These are phyloP conservation scores for Sarocladium strictum DNA, from an alignment of 2,329 filamentous ascomycete genomes.

Conservation along the genomic window DNA sequence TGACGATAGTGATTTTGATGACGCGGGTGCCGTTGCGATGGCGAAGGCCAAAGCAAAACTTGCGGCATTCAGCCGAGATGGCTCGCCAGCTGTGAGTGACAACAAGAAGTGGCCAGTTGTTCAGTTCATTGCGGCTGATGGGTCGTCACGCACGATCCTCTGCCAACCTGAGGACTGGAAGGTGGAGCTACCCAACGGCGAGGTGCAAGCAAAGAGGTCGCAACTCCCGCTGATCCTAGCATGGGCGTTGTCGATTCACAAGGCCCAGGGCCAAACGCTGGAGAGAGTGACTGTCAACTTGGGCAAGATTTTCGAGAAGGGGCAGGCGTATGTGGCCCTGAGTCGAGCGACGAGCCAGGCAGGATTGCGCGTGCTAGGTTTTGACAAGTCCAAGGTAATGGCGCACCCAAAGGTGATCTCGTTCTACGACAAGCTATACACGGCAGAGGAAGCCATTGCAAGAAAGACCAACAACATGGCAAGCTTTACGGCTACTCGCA, in stretches of 20 bases:
- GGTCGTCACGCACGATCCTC: slow-evolving; percentile 58
- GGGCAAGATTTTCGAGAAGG: slow-evolving; percentile 89
- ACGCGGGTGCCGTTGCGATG: slow-evolving; percentile 32
- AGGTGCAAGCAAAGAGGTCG: slow-evolving; percentile 80
- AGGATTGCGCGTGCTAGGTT: slow-evolving; percentile 81
- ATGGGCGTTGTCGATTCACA: slow-evolving; percentile 97
- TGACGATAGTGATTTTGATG: slow-evolving; percentile 33
- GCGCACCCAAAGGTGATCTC: slow-evolving; percentile 79
- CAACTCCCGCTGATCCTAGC: slow-evolving; percentile 87
- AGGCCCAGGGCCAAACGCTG: slow-evolving; percentile 91
- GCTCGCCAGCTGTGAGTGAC: background rate
- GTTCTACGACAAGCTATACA: slow-evolving; percentile 81
- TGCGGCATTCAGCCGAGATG: slow-evolving; percentile 39
- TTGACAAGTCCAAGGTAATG: slow-evolving; percentile 88
- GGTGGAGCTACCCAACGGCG: slow-evolving; percentile 90
- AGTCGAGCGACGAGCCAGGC: slow-evolving; percentile 85
- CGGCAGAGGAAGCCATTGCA: slow-evolving; percentile 51
- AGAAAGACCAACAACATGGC: slow-evolving; percentile 28
- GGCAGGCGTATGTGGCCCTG: slow-evolving; percentile 93
- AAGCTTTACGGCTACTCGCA: slow-evolving; percentile 32
- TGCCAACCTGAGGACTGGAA: slow-evolving; percentile 92
- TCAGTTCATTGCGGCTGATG: slow-evolving; percentile 72
- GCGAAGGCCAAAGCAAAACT: slow-evolving; percentile 52
- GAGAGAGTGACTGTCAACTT: slow-evolving; percentile 93
- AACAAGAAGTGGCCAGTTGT: slow-evolving; percentile 70